These are phyloP conservation scores for Malus sieversii DNA, from an alignment of 306 rosid species.

Conservation along the genomic window DNA sequence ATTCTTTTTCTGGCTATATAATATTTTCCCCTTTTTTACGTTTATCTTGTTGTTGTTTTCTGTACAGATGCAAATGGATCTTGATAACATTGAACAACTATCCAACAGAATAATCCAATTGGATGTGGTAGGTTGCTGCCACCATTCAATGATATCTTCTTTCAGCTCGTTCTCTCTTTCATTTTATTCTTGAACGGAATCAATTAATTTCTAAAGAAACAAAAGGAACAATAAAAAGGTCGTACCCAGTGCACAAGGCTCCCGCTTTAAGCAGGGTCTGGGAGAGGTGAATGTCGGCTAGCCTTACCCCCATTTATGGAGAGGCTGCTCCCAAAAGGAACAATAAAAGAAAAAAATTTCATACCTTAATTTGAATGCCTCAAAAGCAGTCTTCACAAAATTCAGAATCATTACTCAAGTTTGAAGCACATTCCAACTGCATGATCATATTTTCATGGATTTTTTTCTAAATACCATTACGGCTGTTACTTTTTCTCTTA, in stretches of 20 bases:
- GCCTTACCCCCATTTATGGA: no score
- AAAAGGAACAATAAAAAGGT: no score
- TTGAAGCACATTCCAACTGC: neutral
- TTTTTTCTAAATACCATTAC: neutral
- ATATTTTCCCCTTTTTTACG: constrained; percentile 8
- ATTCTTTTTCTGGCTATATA: constrained; percentile 4
- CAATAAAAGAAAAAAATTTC: neutral
- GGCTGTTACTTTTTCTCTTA: neutral
- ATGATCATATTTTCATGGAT: neutral
- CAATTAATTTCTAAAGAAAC: neutral
- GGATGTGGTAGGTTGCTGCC: constrained; percentile 65
- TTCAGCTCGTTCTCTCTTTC: constrained; percentile 3
- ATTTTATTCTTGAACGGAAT: neutral
- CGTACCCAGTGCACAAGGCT: no score
- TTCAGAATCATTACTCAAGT: neutral
- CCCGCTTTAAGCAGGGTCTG: no score
- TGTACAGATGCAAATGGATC: constrained; percentile 71
- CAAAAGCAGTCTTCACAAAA: neutral
- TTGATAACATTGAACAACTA: constrained; percentile 60
- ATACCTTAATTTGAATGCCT: neutral
- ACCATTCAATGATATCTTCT: constrained; percentile 9
- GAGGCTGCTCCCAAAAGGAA: neutral
- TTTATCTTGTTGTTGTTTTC: constrained; percentile 11
- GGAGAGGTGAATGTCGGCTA: no score
- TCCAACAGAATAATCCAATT: constrained; percentile 51